Base-by-base conservation (phyloP, 306 rosid genomes). In the Trifolium subterraneum region DNA sequence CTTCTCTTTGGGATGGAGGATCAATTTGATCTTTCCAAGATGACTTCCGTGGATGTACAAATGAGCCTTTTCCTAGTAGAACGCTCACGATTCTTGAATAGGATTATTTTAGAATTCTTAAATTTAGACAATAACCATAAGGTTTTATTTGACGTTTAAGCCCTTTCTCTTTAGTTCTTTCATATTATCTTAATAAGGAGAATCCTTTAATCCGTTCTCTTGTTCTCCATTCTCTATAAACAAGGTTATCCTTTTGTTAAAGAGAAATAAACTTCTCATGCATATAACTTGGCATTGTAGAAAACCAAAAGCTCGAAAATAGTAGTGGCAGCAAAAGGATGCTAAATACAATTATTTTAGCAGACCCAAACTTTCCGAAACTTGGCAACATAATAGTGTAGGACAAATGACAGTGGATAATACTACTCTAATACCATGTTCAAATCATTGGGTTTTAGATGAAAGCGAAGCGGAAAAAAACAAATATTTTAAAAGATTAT, bases 31-130 rank as follows among this genome's bases (percentile, higher is more conserved):
- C 20, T 70, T 64, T 71, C 71, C 35, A n/a, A 58, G 27, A 59
- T 47, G 58, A 38, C 50, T 74, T 79, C 74, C 68, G 8, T 65
- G 38, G 63, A 35, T 67, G 52, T 63, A 70, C 4, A 45, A 59
- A 64, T 25, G 68, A 82, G 62, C 76, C 68, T 27, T 59, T 81
- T 67, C 64, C 76, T 16, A 47, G 52, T 65, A 60, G 35, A 31
- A 58, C 25, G 45, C 22, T 81, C 61, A 16, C 15, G 23, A 19
- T 64, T 70, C 6, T 71, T 36, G 63, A 60, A 33, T 29, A 29
- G 33, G 33, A 29, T 5, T 29, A 64, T 56, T 71, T 71, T 15
- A 33, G 35, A 42, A 10, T 20, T 70, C 39, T 54, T 55, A 54
- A 52, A 19, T 54, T 31, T 41, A 38, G 59, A 63, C 14, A 19